Percentiles rank a stretch among this genome's conserved stretches.
Conservation (phyloP, 305 asterid species). For the Fraxinus ornus region DNA sequence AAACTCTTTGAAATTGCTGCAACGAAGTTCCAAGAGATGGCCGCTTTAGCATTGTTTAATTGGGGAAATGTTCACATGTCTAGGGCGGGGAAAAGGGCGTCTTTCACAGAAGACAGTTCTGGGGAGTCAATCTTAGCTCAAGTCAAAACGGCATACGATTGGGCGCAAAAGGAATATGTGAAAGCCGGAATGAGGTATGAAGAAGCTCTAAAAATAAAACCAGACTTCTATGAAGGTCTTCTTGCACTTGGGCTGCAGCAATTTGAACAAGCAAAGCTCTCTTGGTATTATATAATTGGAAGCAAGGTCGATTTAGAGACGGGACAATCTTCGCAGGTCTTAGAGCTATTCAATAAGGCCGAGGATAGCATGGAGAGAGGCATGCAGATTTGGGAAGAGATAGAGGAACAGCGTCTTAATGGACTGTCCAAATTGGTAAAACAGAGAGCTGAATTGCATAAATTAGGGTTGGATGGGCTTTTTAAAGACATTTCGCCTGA, state of each 20-base stretch:
- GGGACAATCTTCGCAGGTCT: conserved; percentile 51
- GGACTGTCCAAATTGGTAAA: conserved; percentile 69
- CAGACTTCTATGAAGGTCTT: conserved; percentile 87
- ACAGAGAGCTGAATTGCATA: conserved; percentile 54
- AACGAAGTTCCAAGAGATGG: conserved; percentile 80
- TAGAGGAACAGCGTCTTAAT: conserved; percentile 84
- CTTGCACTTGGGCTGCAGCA: conserved; percentile 88
- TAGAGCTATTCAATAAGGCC: conserved; percentile 83
- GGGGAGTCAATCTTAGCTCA: conserved; percentile 44
- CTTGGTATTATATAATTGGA: conserved; percentile 66
- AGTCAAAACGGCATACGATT: conserved; percentile 66
- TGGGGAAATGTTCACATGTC: conserved; percentile 93
- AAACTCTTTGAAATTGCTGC: conserved; percentile 75
- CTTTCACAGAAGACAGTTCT: conserved; percentile 52
- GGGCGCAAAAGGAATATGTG: conserved; percentile 67
- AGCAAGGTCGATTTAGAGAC: conserved; percentile 52
- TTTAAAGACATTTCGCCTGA: conserved; percentile 57
- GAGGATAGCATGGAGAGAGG: conserved; percentile 96
- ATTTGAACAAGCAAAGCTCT: conserved; percentile 83
- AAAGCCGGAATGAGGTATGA: conserved; percentile 69
- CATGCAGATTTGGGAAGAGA: conserved; percentile 88
- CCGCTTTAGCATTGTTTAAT: conserved; percentile 88
- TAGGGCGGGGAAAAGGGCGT: conserved; percentile 71
- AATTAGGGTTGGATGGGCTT: conserved; percentile 62
- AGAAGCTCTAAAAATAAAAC: conserved; percentile 76